Conservation (phyloP, 345 rosid genomes). For the Brassica cretica region DNA sequence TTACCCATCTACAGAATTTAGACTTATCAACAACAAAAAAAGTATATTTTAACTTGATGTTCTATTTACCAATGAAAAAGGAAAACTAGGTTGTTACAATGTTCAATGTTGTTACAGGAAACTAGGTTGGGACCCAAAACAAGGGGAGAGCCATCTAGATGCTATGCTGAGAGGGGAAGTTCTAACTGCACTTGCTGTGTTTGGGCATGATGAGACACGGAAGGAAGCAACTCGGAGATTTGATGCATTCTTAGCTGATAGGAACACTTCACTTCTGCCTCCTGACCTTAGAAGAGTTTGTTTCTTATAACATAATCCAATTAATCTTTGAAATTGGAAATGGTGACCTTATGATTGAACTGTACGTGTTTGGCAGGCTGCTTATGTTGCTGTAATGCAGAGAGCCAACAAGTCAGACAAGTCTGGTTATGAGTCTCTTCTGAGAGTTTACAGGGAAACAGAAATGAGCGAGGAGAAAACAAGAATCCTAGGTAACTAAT, state of each 20-base stretch:
- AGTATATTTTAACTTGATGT: not conserved
- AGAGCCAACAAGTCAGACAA: constrained; percentile 57
- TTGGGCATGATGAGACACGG: constrained; percentile 70
- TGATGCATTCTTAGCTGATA: constrained; percentile 70
- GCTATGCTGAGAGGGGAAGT: constrained; percentile 95
- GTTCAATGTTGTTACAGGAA: constrained; percentile 48
- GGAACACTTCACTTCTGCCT: constrained; percentile 76
- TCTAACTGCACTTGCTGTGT: constrained; percentile 69
- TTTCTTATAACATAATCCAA: constrained; percentile 3
- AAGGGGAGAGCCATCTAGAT: constrained; percentile 89
- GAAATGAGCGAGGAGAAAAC: constrained; percentile 95
- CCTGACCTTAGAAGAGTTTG: constrained; percentile 87
- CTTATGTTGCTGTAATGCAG: constrained; percentile 87
- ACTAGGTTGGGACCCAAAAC: constrained; percentile 90
- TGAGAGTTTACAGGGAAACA: constrained; percentile 85
- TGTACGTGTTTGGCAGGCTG: constrained; percentile 57
- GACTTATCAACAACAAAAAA: not conserved
- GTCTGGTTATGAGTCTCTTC: constrained; percentile 73
- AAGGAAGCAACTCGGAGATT: constrained; percentile 72
- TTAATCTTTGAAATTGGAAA: not conserved
- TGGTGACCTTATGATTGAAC: not conserved
- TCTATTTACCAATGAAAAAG: not conserved
- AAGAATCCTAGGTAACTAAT: constrained; percentile 68
- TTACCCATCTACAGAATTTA: constrained; percentile 2
- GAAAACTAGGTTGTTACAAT: not conserved